Evolutionary conservation across 208 protist genomes (phyloP).

Genomic region (Trypanosomatidae sp.): DNA sequence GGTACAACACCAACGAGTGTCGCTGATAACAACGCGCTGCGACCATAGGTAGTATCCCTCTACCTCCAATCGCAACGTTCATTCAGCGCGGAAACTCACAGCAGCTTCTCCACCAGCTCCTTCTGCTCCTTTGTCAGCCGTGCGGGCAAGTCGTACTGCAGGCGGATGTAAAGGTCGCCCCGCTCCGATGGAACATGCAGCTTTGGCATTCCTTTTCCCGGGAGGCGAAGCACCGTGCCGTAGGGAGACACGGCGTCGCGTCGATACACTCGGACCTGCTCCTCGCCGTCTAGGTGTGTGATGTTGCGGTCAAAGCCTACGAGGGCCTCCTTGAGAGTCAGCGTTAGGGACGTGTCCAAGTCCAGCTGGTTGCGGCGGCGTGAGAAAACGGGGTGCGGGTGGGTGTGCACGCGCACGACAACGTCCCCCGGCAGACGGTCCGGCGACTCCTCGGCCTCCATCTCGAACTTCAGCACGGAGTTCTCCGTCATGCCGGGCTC

Average conservation of each 20-base stretch:
- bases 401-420: slow-evolving; percentile 46
- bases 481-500: slow-evolving; percentile 71
- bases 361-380: slow-evolving; percentile 78
- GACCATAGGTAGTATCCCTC: neutral
- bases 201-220: slow-evolving; percentile 93
- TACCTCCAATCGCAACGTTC: neutral
- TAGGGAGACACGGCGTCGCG: slow-evolving; percentile 46
- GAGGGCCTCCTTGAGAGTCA: slow-evolving; percentile 89
- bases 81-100: slow-evolving; percentile 7
- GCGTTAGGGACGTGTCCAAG: slow-evolving; percentile 70
- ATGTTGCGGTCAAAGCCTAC: slow-evolving; percentile 86
- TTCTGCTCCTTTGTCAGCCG: slow-evolving; percentile 52
- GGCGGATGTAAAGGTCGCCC: slow-evolving; percentile 89
- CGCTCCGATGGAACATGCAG: slow-evolving; percentile 79
- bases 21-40: neutral
- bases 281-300: slow-evolving; percentile 83
- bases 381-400: slow-evolving; percentile 72
- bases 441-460: slow-evolving; percentile 82
- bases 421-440: slow-evolving; percentile 87
- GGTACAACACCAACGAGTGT: neutral
- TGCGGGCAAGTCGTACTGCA: slow-evolving; percentile 79
- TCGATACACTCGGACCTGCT: slow-evolving; percentile 40
- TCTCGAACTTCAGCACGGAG: slow-evolving; percentile 76
- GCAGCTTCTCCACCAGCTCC: slow-evolving; percentile 21
- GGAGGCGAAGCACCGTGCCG: slow-evolving; percentile 63